Percentiles rank a stretch among this genome's conserved stretches.
These are phyloP conservation scores for Staphylotrichum tortipilum DNA, from an alignment of 495 filamentous ascomycete species.

Conservation along the genomic window DNA sequence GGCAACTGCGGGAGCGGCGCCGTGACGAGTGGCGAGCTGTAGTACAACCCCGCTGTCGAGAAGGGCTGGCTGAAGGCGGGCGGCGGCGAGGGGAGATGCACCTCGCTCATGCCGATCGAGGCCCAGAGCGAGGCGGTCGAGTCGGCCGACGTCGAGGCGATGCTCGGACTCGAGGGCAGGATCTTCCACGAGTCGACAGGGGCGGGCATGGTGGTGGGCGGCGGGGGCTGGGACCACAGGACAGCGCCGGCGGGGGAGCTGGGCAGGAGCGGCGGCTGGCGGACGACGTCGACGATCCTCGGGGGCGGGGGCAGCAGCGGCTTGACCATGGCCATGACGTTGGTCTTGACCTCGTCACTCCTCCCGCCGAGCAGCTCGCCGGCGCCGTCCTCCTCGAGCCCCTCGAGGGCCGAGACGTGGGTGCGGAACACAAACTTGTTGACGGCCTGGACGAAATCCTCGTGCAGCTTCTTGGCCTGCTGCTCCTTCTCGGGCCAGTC, in stretches of 20 bases:
- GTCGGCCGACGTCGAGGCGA: slow-evolving; percentile 60
- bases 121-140: slow-evolving; percentile 67
- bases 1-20: slow-evolving; percentile 72
- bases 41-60: slow-evolving; percentile 56
- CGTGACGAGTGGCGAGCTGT: slow-evolving; percentile 51
- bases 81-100: slow-evolving; percentile 60
- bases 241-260: slow-evolving; percentile 69
- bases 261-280: slow-evolving; percentile 74
- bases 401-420: slow-evolving; percentile 81
- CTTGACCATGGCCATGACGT: slow-evolving; percentile 76
- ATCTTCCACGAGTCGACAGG: slow-evolving; percentile 91
- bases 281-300: slow-evolving; percentile 83
- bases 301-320: slow-evolving; percentile 89
- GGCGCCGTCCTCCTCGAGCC: slow-evolving; percentile 91
- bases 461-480: slow-evolving; percentile 95
- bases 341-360: slow-evolving; percentile 87
- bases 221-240: slow-evolving; percentile 66
- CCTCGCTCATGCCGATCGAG: slow-evolving; percentile 62
- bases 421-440: slow-evolving; percentile 97
- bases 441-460: slow-evolving; percentile 92
- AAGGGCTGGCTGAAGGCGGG: slow-evolving; percentile 74
- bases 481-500: slow-evolving; percentile 95
- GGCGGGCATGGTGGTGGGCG: slow-evolving; percentile 46
- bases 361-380: slow-evolving; percentile 87
- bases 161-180: slow-evolving; percentile 75